phyloP scores from a whole-genome alignment of 192 early-diverging fungal genomes.

The Gonapodya prolifera region DNA sequence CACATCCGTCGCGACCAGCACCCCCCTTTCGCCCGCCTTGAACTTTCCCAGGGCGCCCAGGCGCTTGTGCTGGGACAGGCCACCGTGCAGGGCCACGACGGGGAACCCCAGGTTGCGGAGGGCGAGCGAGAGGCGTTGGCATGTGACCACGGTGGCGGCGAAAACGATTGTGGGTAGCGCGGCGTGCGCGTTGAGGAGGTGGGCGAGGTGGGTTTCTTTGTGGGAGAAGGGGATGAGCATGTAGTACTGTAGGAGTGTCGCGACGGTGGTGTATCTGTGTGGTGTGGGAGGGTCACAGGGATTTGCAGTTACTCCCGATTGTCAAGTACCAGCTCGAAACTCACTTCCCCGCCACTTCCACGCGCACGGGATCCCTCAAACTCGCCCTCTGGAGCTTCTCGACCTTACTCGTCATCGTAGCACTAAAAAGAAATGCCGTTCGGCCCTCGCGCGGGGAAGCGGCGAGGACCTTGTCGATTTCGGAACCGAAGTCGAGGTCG shows the following conservation, averaged over 20 bases:
- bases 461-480: constrained; percentile 87
- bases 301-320: neutral
- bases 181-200: constrained; percentile 86
- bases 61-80: constrained; percentile 84
- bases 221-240: constrained; percentile 91
- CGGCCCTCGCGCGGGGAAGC: constrained; percentile 84
- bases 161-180: constrained; percentile 88
- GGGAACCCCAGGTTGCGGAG: constrained; percentile 88
- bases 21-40: constrained; percentile 74
- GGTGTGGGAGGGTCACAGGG: neutral
- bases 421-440: constrained; percentile 81
- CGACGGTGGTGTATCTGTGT: constrained; percentile 76
- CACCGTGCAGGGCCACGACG: constrained; percentile 87
- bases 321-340: constrained; percentile 11
- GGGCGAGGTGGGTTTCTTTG: constrained; percentile 89
- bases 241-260: constrained; percentile 88
- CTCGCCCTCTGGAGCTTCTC: constrained; percentile 89
- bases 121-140: constrained; percentile 73
- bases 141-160: constrained; percentile 74
- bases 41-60: constrained; percentile 88
- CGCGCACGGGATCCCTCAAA: constrained; percentile 80
- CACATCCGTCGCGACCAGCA: constrained; percentile 92
- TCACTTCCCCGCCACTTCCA: constrained; percentile 87
- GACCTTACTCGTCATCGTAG: constrained; percentile 97
- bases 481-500: constrained; percentile 93